These are phyloP conservation scores for Aspergillus funiculosus DNA, from an alignment of 495 filamentous ascomycete species.

Conservation along the genomic window DNA sequence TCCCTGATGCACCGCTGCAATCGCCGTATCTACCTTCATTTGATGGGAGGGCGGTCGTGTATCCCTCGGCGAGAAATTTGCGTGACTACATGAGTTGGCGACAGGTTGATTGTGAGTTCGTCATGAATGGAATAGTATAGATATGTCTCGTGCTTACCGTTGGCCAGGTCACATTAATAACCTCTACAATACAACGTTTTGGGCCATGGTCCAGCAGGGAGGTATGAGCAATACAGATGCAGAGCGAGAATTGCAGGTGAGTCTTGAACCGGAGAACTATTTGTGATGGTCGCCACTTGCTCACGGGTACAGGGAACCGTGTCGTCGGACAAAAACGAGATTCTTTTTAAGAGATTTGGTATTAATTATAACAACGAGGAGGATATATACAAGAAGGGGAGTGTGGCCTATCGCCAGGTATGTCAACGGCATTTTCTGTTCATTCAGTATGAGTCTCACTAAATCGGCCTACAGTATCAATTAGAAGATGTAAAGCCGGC, in stretches of 20 bases:
- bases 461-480: constrained; percentile 30
- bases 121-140: too few relatives aligned
- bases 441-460: background rate
- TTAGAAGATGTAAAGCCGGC: constrained; percentile 29
- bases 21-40: constrained; percentile 72
- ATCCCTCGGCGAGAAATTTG: constrained; percentile 70
- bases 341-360: constrained; percentile 79
- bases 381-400: constrained; percentile 90
- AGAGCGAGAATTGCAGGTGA: constrained; percentile 68
- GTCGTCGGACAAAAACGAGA: constrained; percentile 88
- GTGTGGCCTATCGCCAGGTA: constrained; percentile 79
- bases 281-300: background rate
- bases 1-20: constrained; percentile 60
- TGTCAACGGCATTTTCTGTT: background rate
- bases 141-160: too few relatives aligned
- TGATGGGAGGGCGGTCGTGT: constrained; percentile 84
- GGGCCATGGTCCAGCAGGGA: constrained; percentile 74
- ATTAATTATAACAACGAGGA: constrained; percentile 98
- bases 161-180: constrained; percentile 91
- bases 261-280: constrained; percentile 4
- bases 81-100: constrained; percentile 96
- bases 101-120: constrained; percentile 80
- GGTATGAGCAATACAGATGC: constrained; percentile 70
- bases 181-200: constrained; percentile 95
- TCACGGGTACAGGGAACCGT: constrained; percentile 59